Evolutionary conservation across 2,329 filamentous ascomycete species (phyloP), one percentile per base, ranked within the genome.

Genomic region (Rhynchosporium secalis): DNA sequence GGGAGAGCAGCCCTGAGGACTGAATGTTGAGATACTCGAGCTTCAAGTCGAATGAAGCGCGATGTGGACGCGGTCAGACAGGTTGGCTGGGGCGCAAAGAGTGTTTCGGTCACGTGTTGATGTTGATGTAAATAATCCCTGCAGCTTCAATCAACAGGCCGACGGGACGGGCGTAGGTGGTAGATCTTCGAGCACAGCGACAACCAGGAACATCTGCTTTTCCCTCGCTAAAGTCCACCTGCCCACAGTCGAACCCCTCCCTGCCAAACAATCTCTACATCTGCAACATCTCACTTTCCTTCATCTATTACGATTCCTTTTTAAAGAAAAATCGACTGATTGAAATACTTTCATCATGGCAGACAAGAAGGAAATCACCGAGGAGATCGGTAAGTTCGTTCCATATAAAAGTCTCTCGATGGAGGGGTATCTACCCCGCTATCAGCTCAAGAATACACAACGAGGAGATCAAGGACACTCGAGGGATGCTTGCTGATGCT

Each of bases 311-410:
- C 33, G 46, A 31, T 33, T 31, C 52, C 28, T 15, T 41, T 36
- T 20, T 26, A 51, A 31, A 43, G 13, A 47, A 49, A 41, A 41
- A 59, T 41, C 12, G 28, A 31, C 31, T 7, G 52, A 45, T 20
- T 46, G 8, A 31, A 63, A 38, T 46, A 62, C 60, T 65, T 56
- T 60, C 67, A 75, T 56, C 52, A 78, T 78, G 76, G 74, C 76
- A 61, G 74, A 76, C 66, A 76, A 77, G 69, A 77, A 78, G 68
- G 74, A 76, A 70, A 10, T 36, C 33, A 72, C 71, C 72, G 67
- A 76, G 73, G 73, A 75, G 69, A 72, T 74, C 59, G 76, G 76
- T 78, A 61, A 71, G 76, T 75, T 62, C 36, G 72, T 68, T 69
- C 74, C 67, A 62, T 48, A 62, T 75, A 68, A 70, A 71, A 65